These are phyloP conservation scores for Martensiomyces pterosporus DNA, from an alignment of 192 early-diverging fungal genomes.

Conservation along the genomic window DNA sequence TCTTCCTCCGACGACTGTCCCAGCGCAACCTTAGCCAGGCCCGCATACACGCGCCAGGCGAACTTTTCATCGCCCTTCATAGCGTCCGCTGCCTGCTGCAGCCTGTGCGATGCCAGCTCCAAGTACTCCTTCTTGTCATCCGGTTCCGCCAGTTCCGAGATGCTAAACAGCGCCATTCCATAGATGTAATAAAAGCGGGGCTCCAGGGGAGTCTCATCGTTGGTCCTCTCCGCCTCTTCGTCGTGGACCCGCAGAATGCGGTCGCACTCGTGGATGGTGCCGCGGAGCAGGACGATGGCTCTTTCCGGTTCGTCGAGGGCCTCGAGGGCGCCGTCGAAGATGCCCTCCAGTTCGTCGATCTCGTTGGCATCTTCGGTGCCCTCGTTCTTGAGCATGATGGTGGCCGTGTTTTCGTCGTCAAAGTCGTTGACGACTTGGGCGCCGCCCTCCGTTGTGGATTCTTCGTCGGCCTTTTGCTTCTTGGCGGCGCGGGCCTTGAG, in stretches of 20 bases:
- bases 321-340: slow-evolving; percentile 50
- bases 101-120: slow-evolving; percentile 25
- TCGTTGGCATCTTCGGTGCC: slow-evolving; percentile 42
- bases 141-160: slow-evolving; percentile 33
- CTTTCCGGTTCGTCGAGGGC: slow-evolving; percentile 35
- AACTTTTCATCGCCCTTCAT: slow-evolving; percentile 7
- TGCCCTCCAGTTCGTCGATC: slow-evolving; percentile 50
- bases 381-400: slow-evolving; percentile 39
- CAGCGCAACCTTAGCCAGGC: slow-evolving; percentile 25
- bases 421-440: slow-evolving; percentile 33
- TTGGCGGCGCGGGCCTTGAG: slow-evolving; percentile 49
- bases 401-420: slow-evolving; percentile 38
- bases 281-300: slow-evolving; percentile 49
- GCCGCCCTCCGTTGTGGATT: neutral
- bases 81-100: slow-evolving; percentile 28
- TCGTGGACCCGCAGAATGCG: slow-evolving; percentile 47
- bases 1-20: slow-evolving; percentile 12
- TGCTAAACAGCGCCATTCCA: slow-evolving; percentile 50
- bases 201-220: slow-evolving; percentile 10
- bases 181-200: slow-evolving; percentile 56
- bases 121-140: slow-evolving; percentile 21
- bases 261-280: slow-evolving; percentile 60
- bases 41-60: slow-evolving; percentile 20
- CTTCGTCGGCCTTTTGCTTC: slow-evolving; percentile 19
- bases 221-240: slow-evolving; percentile 7